A percentile compares a stretch with the other conserved stretches of the same genome.
Evolutionary conservation across 768 basidiomycete genomes (phyloP).

Genomic region (Hygrophorus russula): DNA sequence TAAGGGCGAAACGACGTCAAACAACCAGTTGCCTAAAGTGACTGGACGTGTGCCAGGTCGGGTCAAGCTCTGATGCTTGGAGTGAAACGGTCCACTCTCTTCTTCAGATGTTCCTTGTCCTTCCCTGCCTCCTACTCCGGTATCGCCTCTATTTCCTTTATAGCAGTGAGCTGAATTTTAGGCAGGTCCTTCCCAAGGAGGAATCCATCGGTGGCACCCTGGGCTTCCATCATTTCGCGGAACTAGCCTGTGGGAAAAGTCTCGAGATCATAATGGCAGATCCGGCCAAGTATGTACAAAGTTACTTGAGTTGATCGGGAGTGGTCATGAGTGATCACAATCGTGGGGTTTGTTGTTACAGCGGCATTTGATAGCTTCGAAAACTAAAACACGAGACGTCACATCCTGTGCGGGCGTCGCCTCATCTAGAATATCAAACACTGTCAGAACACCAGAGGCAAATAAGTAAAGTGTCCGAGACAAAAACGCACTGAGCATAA

Average conservation of each 20-base stretch:
- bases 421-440: slow-evolving; percentile 41
- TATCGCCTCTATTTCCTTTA: slow-evolving; percentile 34
- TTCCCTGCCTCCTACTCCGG: slow-evolving; percentile 29
- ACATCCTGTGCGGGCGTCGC: slow-evolving; percentile 80
- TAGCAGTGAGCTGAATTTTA: slow-evolving; percentile 15
- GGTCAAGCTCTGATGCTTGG: slow-evolving; percentile 29
- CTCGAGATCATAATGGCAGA: slow-evolving; percentile 76
- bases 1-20: slow-evolving; percentile 50
- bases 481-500: slow-evolving; percentile 70
- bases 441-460: slow-evolving; percentile 36
- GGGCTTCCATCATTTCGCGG: slow-evolving; percentile 50
- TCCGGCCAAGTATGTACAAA: slow-evolving; percentile 96
- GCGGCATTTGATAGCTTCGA: slow-evolving; percentile 59
- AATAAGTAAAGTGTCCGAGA: slow-evolving; percentile 10
- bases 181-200: slow-evolving; percentile 26
- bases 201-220: slow-evolving; percentile 41
- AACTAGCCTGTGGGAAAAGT: slow-evolving; percentile 55
- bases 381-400: slow-evolving; percentile 78
- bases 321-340: slow-evolving; percentile 94
- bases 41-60: slow-evolving; percentile 33
- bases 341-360: slow-evolving; percentile 54
- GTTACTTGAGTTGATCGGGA: slow-evolving; percentile 59
- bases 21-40: slow-evolving; percentile 76
- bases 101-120: slow-evolving; percentile 32
- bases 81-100: slow-evolving; percentile 17